Percentiles rank a stretch among this genome's conserved stretches.
Conservation (phyloP, 164 flowering plant species). For the Dillenia suffruticosa region DNA sequence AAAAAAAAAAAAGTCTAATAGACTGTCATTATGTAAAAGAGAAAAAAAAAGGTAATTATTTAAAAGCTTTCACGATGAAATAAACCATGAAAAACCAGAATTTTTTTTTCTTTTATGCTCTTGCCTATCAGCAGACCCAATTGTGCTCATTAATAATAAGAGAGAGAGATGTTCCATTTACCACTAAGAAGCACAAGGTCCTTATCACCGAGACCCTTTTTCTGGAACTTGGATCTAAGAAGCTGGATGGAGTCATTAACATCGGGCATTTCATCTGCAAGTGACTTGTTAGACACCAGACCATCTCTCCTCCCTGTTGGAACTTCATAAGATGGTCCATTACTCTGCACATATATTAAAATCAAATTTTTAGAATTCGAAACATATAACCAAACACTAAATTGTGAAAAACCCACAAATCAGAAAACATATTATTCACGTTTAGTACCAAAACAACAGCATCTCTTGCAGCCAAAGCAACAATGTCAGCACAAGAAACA, state of each 20-base stretch:
- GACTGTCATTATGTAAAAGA: too few species aligned
- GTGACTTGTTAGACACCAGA: constrained; percentile 24
- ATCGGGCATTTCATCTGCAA: constrained; percentile 49
- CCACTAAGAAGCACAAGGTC: constrained; percentile 53
- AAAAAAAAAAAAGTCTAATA: too few species aligned
- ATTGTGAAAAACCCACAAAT: too few species aligned
- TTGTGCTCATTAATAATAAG: background rate
- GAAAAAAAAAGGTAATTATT: too few species aligned
- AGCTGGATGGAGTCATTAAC: constrained; percentile 31
- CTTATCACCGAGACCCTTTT: constrained; percentile 37
- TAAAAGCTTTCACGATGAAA: too few species aligned
- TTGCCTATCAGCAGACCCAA: too few species aligned
- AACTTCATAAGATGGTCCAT: constrained; percentile 43
- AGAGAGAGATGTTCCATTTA: constrained; percentile 10
- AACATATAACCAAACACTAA: background rate
- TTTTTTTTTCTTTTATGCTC: too few species aligned
- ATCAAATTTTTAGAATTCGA: too few species aligned
- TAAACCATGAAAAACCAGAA: too few species aligned
- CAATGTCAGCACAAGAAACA: constrained; percentile 34
- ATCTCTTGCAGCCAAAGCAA: constrained; percentile 33
- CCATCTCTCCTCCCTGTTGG: constrained; percentile 58
- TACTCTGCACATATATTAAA: constrained; percentile 15
- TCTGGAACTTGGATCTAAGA: constrained; percentile 31
- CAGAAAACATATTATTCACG: background rate
- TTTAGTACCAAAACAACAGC: constrained; percentile 21